Evolutionary conservation across 176 grass and related monocot genomes (phyloP).

Genomic region (Echinochloa phyllopogon): DNA sequence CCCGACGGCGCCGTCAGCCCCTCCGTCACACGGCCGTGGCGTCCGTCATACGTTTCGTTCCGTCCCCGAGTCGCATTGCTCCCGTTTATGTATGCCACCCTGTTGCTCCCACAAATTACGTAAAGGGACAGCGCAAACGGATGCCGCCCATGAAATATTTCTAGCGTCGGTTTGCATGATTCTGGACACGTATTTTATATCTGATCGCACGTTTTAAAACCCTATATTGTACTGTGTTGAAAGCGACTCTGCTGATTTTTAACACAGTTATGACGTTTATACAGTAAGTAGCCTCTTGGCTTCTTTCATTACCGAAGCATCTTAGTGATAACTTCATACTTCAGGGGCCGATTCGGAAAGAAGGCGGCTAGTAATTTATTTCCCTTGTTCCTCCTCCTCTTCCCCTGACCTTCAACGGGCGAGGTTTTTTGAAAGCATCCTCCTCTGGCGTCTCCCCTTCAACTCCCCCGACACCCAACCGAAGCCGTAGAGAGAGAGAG

Average conservation of each 20-base stretch:
- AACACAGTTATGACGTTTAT: neutral
- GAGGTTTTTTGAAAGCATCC: conserved; percentile 83
- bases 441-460: conserved; percentile 45
- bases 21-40: conserved; percentile 45
- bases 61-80: conserved; percentile 33
- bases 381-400: neutral
- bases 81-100: conserved; percentile 12
- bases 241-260: neutral
- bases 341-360: neutral
- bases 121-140: neutral
- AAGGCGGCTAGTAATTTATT: conserved; percentile 29
- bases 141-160: neutral
- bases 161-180: neutral
- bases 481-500: conserved; percentile 53
- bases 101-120: neutral
- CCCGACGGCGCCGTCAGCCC: conserved; percentile 37
- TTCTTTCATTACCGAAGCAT: neutral
- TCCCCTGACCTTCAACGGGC: conserved; percentile 78
- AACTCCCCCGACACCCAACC: conserved; percentile 49
- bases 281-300: neutral
- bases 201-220: neutral
- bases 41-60: conserved; percentile 45
- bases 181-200: neutral
- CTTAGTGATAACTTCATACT: neutral
- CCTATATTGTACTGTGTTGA: neutral